These are phyloP conservation scores for Debaryomyces castellii DNA, from an alignment of 805 yeast genomes.

Conservation along the genomic window DNA sequence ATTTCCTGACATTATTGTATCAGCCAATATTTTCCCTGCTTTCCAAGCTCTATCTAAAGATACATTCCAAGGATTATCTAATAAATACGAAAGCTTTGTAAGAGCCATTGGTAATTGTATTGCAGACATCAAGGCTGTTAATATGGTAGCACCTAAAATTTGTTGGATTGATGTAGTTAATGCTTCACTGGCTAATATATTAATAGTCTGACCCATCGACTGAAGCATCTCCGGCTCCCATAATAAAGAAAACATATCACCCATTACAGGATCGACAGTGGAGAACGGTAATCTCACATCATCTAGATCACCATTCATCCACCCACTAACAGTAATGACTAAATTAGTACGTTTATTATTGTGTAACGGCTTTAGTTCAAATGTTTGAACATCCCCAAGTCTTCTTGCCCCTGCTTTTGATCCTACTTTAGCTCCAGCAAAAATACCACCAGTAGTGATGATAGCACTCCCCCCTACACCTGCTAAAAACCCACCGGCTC, in stretches of 20 bases:
- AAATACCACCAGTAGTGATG: conserved; percentile 88
- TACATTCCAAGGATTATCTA: conserved; percentile 98
- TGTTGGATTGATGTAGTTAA: conserved; percentile 93
- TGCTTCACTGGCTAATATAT: conserved; percentile 90
- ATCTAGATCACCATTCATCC: conserved; percentile 96
- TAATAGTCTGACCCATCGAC: conserved; percentile 94
- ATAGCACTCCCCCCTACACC: conserved; percentile 96
- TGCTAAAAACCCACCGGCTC: conserved; percentile 90
- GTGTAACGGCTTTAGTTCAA: conserved; percentile 90
- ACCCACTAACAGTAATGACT: conserved; percentile 88
- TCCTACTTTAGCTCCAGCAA: conserved; percentile 90
- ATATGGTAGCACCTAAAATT: conserved; percentile 84
- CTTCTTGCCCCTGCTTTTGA: conserved; percentile 79
- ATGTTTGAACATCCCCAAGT: conserved; percentile 89
- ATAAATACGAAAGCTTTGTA: conserved; percentile 80
- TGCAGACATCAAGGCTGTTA: conserved; percentile 89
- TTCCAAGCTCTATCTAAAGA: conserved; percentile 97
- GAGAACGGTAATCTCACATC: conserved; percentile 95
- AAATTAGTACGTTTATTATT: conserved; percentile 86
- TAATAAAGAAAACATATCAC: conserved; percentile 83
- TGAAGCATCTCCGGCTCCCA: conserved; percentile 99
- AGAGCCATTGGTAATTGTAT: conserved; percentile 90
- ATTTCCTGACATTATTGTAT: conserved; percentile 81
- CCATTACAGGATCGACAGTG: conserved; percentile 97
- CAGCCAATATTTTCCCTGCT: conserved; percentile 89